phyloP scores from a whole-genome alignment of 495 filamentous ascomycete species.

The Paragyromitra xinjiangensis region DNA sequence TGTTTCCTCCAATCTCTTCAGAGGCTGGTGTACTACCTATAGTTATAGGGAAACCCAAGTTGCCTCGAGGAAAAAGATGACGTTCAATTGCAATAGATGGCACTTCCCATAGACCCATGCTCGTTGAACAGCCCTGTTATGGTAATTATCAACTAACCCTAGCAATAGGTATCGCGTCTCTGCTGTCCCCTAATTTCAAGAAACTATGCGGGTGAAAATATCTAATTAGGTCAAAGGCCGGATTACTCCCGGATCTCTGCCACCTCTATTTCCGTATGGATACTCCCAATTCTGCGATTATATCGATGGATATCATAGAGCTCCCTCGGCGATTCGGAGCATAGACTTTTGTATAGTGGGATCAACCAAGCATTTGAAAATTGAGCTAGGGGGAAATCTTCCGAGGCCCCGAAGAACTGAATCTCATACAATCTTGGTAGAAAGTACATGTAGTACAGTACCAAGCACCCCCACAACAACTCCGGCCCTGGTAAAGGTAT shows the following conservation, averaged over 20 bases:
- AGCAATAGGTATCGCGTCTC: neutral
- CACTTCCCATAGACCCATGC: neutral
- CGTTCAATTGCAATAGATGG: neutral
- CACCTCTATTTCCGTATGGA: neutral
- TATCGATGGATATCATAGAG: neutral
- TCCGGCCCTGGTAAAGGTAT: neutral
- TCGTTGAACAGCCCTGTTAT: neutral
- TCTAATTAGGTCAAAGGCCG: neutral
- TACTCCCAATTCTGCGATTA: neutral
- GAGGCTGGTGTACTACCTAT: neutral
- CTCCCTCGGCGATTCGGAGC: neutral
- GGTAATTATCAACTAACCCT: neutral
- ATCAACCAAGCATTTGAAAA: neutral
- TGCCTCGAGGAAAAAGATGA: neutral
- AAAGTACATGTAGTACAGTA: neutral
- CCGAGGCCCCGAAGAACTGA: neutral
- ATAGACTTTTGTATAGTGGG: neutral
- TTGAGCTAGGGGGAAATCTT: neutral
- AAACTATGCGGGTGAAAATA: neutral
- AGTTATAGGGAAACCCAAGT: neutral
- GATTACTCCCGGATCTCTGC: neutral
- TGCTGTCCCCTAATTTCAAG: neutral
- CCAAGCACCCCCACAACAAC: neutral
- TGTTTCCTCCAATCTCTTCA: neutral
- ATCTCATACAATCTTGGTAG: neutral